Conservation (phyloP, 208 protist genomes). For the Trypanosoma theileri region DNA sequence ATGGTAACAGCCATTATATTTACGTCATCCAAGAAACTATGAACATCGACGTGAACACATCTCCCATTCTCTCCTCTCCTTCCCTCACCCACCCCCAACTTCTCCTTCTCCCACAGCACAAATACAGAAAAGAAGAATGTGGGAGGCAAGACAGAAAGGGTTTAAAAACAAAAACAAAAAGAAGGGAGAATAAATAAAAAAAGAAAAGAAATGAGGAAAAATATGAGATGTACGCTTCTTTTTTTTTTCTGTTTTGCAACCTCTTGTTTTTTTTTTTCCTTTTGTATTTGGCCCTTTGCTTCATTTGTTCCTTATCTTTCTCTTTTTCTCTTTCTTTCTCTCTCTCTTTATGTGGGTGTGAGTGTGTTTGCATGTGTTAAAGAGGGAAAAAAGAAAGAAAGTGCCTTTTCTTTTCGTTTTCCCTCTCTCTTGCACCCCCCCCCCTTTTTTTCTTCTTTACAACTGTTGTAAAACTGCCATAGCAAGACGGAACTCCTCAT, state of each 20-base stretch:
- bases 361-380: too few species aligned
- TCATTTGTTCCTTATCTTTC: too few species aligned
- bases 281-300: not conserved
- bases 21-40: not conserved
- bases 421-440: not conserved
- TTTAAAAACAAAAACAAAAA: not conserved
- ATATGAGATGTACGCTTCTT: not conserved
- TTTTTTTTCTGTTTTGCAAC: not conserved
- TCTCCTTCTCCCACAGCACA: not conserved
- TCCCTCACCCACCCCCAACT: not conserved
- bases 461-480: constrained; percentile 54
- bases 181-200: constrained; percentile 15
- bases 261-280: not conserved
- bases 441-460: constrained; percentile 20
- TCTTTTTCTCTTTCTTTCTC: too few species aligned
- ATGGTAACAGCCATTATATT: not conserved
- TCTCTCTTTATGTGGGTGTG: too few species aligned
- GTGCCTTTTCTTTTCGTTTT: not conserved
- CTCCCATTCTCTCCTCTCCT: not conserved
- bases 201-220: constrained; percentile 15
- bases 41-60: not conserved
- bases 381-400: too few species aligned
- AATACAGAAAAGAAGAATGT: not conserved
- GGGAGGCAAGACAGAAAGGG: constrained; percentile 1
- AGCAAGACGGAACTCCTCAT: constrained; percentile 48